These are phyloP conservation scores for Rhodosporidiobolus sp. DNA, from an alignment of 768 basidiomycete species.

Conservation along the genomic window DNA sequence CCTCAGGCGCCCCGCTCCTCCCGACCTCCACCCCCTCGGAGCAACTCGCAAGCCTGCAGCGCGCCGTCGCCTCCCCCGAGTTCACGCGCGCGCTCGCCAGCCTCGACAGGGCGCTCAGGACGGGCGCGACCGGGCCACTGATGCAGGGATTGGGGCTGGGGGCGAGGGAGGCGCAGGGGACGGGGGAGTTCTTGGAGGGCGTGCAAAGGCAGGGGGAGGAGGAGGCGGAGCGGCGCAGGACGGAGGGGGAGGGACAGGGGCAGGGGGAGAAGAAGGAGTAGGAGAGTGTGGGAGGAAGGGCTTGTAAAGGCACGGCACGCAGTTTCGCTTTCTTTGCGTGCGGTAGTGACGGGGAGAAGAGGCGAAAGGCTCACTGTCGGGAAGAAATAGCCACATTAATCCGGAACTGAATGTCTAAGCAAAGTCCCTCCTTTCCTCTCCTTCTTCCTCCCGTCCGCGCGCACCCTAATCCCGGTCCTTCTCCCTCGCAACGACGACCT, in stretches of 20 bases:
- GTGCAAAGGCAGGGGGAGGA: conserved; percentile 21
- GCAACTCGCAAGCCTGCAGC: conserved; percentile 2
- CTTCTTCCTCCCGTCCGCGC: too few species aligned
- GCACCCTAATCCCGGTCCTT: background rate
- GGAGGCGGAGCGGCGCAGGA: background rate
- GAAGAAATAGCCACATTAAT: background rate
- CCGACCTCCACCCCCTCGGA: conserved; percentile 2
- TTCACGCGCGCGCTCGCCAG: conserved; percentile 1
- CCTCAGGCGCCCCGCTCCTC: background rate
- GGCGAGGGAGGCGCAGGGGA: conserved; percentile 14
- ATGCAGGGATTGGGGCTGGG: conserved; percentile 19
- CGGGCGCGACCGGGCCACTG: conserved; percentile 37
- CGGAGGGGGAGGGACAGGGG: too few species aligned
- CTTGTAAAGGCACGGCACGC: too few species aligned
- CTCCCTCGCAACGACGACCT: background rate
- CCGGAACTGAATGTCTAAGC: too few species aligned
- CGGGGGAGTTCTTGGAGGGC: conserved; percentile 31
- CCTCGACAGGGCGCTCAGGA: conserved; percentile 32
- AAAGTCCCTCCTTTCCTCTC: background rate
- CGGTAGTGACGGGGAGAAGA: too few species aligned
- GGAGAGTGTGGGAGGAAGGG: too few species aligned
- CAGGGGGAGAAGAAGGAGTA: too few species aligned
- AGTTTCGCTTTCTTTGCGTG: too few species aligned
- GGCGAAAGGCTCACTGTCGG: too few species aligned
- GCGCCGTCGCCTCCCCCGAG: conserved; percentile 26